Percentiles rank a stretch among this genome's conserved stretches.
These are phyloP conservation scores for Venturia carpophila DNA, from an alignment of 2,329 filamentous ascomycete species.

Conservation along the genomic window DNA sequence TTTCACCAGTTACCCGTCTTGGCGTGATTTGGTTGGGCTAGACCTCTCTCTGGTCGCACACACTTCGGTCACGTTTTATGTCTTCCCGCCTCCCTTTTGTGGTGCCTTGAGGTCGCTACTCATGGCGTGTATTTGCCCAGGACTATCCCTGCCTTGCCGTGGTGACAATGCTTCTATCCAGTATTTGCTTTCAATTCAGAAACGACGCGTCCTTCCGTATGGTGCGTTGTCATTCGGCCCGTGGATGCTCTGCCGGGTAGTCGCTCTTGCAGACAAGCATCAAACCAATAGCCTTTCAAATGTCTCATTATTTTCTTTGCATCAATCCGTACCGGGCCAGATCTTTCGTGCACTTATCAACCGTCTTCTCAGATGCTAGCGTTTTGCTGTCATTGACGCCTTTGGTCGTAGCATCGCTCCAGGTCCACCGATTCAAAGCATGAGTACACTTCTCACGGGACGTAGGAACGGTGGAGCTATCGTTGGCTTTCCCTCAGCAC, in stretches of 20 bases:
- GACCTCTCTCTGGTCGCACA: neutral
- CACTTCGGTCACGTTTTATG: conserved; percentile 7
- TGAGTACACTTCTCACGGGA: conserved; percentile 5
- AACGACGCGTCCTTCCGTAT: conserved; percentile 2
- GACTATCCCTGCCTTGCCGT: neutral
- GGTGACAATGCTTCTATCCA: conserved; percentile 1
- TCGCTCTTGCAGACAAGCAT: conserved; percentile 8
- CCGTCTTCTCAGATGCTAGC: neutral
- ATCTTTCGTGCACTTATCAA: neutral
- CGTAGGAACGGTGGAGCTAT: neutral
- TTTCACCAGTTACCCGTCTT: conserved; percentile 11
- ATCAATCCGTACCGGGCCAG: neutral
- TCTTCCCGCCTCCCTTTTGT: neutral
- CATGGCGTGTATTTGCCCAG: conserved; percentile 12
- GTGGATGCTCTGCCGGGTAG: conserved; percentile 1
- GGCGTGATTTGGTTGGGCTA: neutral
- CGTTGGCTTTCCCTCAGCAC: conserved; percentile 3
- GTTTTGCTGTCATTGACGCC: conserved; percentile 11
- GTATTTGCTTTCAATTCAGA: conserved; percentile 6
- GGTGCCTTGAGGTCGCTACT: neutral
- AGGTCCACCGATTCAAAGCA: neutral
- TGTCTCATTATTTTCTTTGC: conserved; percentile 15
- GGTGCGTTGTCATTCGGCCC: conserved; percentile 16
- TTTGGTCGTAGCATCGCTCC: neutral
- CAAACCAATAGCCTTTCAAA: conserved; percentile 11